Evolutionary conservation across 306 rosid genomes (phyloP).

Genomic region (Comarum palustre): DNA sequence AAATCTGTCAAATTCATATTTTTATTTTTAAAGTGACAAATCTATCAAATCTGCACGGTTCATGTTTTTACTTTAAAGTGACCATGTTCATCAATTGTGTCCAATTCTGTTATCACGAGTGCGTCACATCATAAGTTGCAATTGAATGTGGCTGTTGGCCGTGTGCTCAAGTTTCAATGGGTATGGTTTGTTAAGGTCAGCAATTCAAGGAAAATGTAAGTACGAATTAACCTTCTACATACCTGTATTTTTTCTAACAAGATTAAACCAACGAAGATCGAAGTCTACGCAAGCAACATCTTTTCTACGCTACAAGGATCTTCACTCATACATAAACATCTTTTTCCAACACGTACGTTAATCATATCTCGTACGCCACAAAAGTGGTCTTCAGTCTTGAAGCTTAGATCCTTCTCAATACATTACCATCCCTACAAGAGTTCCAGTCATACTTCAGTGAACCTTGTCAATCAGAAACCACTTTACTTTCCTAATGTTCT

Average conservation of each 20-base stretch:
- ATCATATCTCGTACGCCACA: background rate
- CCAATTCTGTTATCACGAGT: background rate
- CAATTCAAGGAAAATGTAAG: background rate
- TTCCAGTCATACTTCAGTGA: background rate
- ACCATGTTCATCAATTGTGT: background rate
- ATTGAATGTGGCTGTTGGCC: background rate
- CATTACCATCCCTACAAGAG: background rate
- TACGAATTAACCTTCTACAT: background rate
- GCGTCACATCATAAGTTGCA: slow-evolving; percentile 5
- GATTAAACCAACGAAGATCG: background rate
- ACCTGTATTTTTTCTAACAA: background rate
- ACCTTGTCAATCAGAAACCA: background rate
- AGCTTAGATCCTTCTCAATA: background rate
- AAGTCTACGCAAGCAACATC: background rate
- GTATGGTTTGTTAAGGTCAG: background rate
- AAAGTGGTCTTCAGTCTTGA: background rate
- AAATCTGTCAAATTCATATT: no score
- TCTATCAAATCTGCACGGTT: no score
- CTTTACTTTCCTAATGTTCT: background rate
- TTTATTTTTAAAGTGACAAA: no score
- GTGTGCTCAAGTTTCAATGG: background rate
- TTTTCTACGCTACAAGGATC: background rate
- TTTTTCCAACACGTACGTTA: background rate
- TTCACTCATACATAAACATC: background rate
- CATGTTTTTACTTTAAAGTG: no score